Evolutionary conservation across 1,284 basidiomycete genomes (phyloP), one percentile per base, ranked within the genome.

Genomic region (Irpex sp.): DNA sequence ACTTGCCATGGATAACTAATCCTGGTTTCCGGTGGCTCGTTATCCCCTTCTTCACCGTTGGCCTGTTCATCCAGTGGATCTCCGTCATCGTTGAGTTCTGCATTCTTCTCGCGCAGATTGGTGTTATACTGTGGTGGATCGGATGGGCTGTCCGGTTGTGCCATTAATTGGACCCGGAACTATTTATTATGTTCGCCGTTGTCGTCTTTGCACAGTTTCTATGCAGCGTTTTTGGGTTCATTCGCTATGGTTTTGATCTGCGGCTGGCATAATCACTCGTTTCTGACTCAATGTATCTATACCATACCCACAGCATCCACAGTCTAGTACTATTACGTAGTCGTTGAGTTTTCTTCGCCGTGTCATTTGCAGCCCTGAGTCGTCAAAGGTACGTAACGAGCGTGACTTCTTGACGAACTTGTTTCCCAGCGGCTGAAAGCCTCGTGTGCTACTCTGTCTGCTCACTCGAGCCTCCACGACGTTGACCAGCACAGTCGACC

Each of bases 51-150:
- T 89, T 86, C 68, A 84, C 80, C 79, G 72, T 83, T 11, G 75
- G 75, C 8, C 84, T 88, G 19, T 48, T 88, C 11, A 81, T 87
- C 19, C 86, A 87, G 68, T 90, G 87, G 85, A 73, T 79, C 65
- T 84, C 85, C 7, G 83, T 89, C 47, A 58, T 82, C 6, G 71
- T 85, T 21, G 88, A 89, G 69, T 70, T 78, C 59, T 79, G 75
- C 49, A 73, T 91, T 60, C 79, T 89, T 4, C 65, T 85, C 26
- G 77, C 85, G 60, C 80, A 90, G 70, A 61, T 85, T 55, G 84
- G 79, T 3, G 82, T 87, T 19, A 74, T 86, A 47, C 69, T 79
- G 19, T 91, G 89, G 89, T 91, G 89, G 89, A 67, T 83, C 60
- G 88, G 87, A 38, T 91, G 89, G 89, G 78, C 78, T 26, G 70